Conservation (phyloP, 1,284 basidiomycete species). For the Anthracocystis panici-leucophaei region DNA sequence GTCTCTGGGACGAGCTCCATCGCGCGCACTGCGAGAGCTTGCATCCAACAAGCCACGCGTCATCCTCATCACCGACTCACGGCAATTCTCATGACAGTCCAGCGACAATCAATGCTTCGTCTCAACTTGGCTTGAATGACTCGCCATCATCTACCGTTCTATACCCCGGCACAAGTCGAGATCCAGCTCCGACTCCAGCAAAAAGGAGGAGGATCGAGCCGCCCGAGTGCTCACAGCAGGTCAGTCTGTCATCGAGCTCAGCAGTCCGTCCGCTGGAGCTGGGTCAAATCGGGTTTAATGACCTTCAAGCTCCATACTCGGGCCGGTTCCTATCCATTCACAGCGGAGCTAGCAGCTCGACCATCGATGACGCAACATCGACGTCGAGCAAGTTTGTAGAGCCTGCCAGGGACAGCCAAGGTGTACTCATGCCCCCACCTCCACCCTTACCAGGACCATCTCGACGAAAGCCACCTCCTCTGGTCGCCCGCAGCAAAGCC, state of each 20-base stretch:
- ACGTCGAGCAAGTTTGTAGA: background rate
- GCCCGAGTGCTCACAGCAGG: background rate
- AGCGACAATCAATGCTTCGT: background rate
- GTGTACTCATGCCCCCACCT: conserved; percentile 21
- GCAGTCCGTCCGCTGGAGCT: background rate
- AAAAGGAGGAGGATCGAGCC: background rate
- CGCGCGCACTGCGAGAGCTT: conserved; percentile 19
- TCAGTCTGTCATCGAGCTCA: background rate
- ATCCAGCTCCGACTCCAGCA: background rate
- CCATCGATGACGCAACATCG: background rate
- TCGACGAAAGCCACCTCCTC: conserved; percentile 24
- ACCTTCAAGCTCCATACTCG: background rate
- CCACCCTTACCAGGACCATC: conserved; percentile 29
- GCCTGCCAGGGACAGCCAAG: conserved; percentile 11
- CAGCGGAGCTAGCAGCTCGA: background rate
- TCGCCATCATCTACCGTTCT: background rate
- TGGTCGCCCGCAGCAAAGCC: conserved; percentile 26
- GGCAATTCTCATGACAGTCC: background rate
- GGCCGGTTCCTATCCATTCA: conserved; percentile 5
- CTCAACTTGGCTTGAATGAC: background rate
- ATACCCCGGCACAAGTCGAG: background rate
- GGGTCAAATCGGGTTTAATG: background rate
- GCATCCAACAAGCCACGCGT: background rate
- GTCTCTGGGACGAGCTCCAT: conserved; percentile 45
- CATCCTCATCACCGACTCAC: background rate